phyloP scores from a whole-genome alignment of 371 early-diverging fungal genomes.

The Dichotomocladium elegans region DNA sequence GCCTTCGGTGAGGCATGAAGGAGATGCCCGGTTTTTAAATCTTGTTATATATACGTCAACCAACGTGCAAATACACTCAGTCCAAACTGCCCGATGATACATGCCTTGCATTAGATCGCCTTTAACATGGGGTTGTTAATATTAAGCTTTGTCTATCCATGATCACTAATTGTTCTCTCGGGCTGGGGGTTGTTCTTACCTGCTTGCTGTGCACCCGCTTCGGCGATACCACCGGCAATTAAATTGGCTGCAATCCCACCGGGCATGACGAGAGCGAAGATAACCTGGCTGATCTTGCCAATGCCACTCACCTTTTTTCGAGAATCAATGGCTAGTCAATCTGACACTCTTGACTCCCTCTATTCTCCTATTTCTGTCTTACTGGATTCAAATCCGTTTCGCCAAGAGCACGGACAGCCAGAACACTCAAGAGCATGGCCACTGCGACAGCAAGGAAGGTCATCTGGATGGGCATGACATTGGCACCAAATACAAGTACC shows the following conservation, averaged over 20 bases:
- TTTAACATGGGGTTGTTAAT: no score
- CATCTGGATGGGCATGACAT: slow-evolving; percentile 45
- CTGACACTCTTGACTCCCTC: no score
- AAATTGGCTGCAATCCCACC: slow-evolving; percentile 75
- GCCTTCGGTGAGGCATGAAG: slow-evolving; percentile 79
- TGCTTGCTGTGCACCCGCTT: slow-evolving; percentile 70
- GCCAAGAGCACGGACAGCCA: slow-evolving; percentile 74
- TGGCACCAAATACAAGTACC: slow-evolving; percentile 53
- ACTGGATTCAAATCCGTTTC: slow-evolving; percentile 83
- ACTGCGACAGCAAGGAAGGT: slow-evolving; percentile 52
- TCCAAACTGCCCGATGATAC: no score
- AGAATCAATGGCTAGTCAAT: not conserved
- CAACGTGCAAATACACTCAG: no score
- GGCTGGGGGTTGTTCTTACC: no score
- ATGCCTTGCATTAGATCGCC: slow-evolving; percentile 79
- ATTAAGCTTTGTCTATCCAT: no score
- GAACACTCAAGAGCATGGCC: slow-evolving; percentile 60
- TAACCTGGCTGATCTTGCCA: slow-evolving; percentile 81
- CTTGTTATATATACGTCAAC: no score
- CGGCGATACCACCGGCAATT: slow-evolving; percentile 84
- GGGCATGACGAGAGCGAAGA: slow-evolving; percentile 73
- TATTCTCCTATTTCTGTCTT: not conserved
- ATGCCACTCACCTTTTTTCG: slow-evolving; percentile 68
- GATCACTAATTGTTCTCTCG: no score
- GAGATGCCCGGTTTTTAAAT: slow-evolving; percentile 84